phyloP scores from a whole-genome alignment of 768 basidiomycete genomes.

The Lentinula raphanica region DNA sequence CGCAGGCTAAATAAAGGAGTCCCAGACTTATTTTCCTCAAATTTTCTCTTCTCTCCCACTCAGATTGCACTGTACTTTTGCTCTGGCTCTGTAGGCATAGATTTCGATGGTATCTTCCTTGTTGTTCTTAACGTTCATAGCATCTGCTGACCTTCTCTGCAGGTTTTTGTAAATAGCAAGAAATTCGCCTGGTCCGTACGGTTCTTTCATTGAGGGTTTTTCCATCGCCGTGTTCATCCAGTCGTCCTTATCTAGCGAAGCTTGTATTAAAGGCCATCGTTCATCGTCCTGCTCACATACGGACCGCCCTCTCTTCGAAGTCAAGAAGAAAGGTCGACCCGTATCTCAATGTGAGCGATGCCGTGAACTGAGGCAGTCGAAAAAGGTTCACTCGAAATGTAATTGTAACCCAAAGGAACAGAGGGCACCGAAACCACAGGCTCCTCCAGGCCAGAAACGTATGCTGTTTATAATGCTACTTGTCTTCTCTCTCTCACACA shows the following conservation, averaged over 20 bases:
- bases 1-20: too few species aligned
- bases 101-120: neutral
- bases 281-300: constrained; percentile 85
- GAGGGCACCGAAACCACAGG: constrained; percentile 22
- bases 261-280: constrained; percentile 93
- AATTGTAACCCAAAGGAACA: constrained; percentile 50
- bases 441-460: constrained; percentile 39
- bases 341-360: constrained; percentile 87
- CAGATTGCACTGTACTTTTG: neutral
- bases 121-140: too few species aligned
- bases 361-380: constrained; percentile 74
- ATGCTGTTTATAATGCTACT: constrained; percentile 7
- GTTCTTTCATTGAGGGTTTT: neutral
- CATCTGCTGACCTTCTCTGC: neutral
- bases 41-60: neutral
- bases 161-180: constrained; percentile 75
- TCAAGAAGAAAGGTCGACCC: constrained; percentile 91
- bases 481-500: neutral
- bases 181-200: constrained; percentile 63
- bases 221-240: neutral
- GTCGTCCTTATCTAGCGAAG: constrained; percentile 48
- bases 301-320: constrained; percentile 86
- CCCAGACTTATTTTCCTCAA: too few species aligned
- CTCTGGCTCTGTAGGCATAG: neutral
- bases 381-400: constrained; percentile 79